Evolutionary conservation across 176 grass and related monocot species (phyloP), one percentile per base, ranked within the genome.

Genomic region (Raddia distichophylla): DNA sequence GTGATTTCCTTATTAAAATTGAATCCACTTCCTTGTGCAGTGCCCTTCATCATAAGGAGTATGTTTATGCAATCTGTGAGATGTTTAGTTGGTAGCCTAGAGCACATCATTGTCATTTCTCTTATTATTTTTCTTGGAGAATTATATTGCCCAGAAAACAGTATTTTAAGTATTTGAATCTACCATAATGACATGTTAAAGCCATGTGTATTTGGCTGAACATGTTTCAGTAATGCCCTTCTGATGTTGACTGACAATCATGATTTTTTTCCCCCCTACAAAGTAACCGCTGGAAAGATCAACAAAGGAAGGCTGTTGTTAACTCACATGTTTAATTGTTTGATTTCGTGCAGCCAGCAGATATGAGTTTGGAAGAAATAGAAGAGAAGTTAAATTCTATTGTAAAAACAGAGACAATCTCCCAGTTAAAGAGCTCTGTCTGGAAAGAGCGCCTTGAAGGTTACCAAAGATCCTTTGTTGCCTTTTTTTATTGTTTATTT

Each of bases 391-490:
- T 99, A 84, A 84, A 81, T 55, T 95, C 91, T 67, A 10, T 86
- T 70, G 69, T 99, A 60, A 99, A 99, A 87, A 55, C 69, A 11
- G 96, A 99, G 61, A 93, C 59, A 73, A 88, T 95, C 79, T 82
- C 91, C 66, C 93, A 99, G 68, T 65, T 99, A 66, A 99, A 99
- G 84, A 99, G 96, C 82, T 76, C 82, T 77, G 82, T 95, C 80
- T 99, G 96, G 96, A 99, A 99, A 86, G 96, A 99, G 78, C 86
- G 96, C 3, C 87, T 99, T 79, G 96, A 99, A 99, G 96, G 96
- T 99, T 75, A 71, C 43, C 8, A 19, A 49, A 51, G 13, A 71
- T 44, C 20, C 51, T 45, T 8, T 86, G 35, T 19, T 53, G 27
- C 1, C 57, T 8, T 65, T 43, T 78, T 62, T 67, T 79, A 20